Evolutionary conservation across 768 basidiomycete genomes (phyloP), one percentile per base, ranked within the genome.

Genomic region (Pulveroboletus sp.): DNA sequence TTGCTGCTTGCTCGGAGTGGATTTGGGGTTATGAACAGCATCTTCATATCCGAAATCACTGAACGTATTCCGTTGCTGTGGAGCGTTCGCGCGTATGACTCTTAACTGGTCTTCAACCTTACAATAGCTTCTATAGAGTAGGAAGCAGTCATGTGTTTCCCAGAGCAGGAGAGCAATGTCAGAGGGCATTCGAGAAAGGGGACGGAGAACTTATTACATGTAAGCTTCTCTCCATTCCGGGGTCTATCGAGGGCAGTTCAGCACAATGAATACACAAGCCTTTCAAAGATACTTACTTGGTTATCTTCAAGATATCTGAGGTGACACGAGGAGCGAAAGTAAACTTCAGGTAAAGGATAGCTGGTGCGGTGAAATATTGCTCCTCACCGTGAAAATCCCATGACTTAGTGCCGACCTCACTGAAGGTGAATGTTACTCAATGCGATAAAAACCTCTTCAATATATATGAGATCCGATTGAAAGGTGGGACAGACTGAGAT

Each of bases 51-150:
- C 44, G 27, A 47, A 24, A 13, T 29, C 48, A 37, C 24, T 37
- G 19, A 47, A 42, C 20, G 34, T 10, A 12, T 49, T 44, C 22
- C 60, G 34, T 45, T 71, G 69, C 8, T 68, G 65, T 7, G 23
- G 44, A 9, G 37, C 16, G 22, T 53, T 46, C 45, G 65, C 70
- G 20, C 76, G 74, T 48, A 87, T 80, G 3, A 76, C 74, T 9
- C 74, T 71, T 13, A 89, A 84, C 19, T 75, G 73, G 56, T 85
- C 87, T 66, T 90, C 89, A n/a, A 90, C 76, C 12, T 78, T 79
- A 3, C 81, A 77, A 61, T 89, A 89, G 63, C 89, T 80, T 59
- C 87, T 89, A 54, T 30, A 24, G 22, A 17, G 36, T 24, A 32
- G 40, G 34, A 34, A 27, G 27, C 34, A 23, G 47, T n/a, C 24